Evolutionary conservation across 192 early-diverging fungal genomes (phyloP).

Genomic region (Rhizoclosmatium sp.): DNA sequence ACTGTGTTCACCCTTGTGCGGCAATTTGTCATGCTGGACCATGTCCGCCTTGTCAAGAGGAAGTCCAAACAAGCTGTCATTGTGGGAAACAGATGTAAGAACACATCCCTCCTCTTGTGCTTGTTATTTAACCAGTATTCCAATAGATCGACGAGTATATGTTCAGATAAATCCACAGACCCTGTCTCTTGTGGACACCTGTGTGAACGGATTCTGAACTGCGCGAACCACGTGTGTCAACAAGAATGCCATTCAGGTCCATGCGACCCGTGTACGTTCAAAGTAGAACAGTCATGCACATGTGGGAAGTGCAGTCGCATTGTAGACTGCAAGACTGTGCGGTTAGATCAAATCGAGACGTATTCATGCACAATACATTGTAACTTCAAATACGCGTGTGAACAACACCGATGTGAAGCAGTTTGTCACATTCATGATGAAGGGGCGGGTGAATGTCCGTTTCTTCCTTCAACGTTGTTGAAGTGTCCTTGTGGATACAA

Average conservation of each 20-base stretch:
- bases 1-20: constrained; percentile 6
- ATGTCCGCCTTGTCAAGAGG: constrained; percentile 11
- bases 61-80: not conserved
- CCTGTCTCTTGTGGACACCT: not conserved
- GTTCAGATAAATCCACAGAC: not conserved
- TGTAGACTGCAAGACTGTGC: not conserved
- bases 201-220: not conserved
- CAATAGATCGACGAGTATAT: not conserved
- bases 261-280: constrained; percentile 6
- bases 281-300: not conserved
- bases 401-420: not conserved
- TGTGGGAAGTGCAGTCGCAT: constrained; percentile 6
- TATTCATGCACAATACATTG: not conserved
- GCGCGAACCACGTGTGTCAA: not conserved
- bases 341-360: not conserved
- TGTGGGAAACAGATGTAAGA: constrained; percentile 3
- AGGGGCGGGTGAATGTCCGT: not conserved
- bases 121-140: too few relatives aligned
- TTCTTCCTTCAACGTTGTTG: not conserved
- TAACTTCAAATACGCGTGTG: constrained; percentile 1
- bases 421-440: constrained; percentile 9
- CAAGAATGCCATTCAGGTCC: constrained; percentile 1
- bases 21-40: constrained; percentile 17
- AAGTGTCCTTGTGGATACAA: constrained; percentile 16
- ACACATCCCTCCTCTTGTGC: not conserved